Base-by-base conservation (phyloP, 352 stramenopile genomes). In the Phytopythium ostracodes region DNA sequence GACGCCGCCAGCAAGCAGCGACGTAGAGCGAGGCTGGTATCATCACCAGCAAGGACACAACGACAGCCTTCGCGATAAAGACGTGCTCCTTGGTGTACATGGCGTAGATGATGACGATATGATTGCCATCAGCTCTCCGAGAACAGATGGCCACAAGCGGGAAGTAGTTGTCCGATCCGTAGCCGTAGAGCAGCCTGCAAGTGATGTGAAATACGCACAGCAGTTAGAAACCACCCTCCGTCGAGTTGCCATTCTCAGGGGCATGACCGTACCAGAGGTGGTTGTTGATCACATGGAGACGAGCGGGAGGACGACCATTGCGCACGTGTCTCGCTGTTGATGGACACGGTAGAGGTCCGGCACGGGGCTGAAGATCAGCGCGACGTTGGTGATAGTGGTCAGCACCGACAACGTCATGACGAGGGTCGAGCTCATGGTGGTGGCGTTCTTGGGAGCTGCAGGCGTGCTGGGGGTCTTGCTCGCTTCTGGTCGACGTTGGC, bases 221-320 rank as follows among this genome's bases (percentile, higher is more conserved):
- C 33, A 10, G 10, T 38, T 14, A 38, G 10, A 74, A 29, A 79
- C 57, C 44, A 74, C 55, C 59, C 67, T 70, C 22, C 60, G 20
- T 70, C 77, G 51, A 38, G 33, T 38, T 10, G 14, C 1, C 33
- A 38, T 75, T 1, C 6, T 7, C 20, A 38, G 7, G 6, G 14
- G 14, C 33, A 38, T 2, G 1, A 15, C 3, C 63, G 35, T 42
- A 73, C 61, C 64, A 72, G 12, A 72, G 47, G 43, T 72, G 59
- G 58, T 70, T 68, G 59, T 72, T 75, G 51, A 72, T 64, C 71
- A 63, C 65, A 76, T 72, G 14, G 62, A 66, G 1, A 76, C 51
- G 2, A 76, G 38, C 17, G 69, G 68, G 2, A 68, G 59, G 9
- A 68, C 46, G 5, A 63, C 56, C 65, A 71, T 68, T 20, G 62